Base-by-base conservation (phyloP, 768 basidiomycete species). In the Hypholoma fasciculare region DNA sequence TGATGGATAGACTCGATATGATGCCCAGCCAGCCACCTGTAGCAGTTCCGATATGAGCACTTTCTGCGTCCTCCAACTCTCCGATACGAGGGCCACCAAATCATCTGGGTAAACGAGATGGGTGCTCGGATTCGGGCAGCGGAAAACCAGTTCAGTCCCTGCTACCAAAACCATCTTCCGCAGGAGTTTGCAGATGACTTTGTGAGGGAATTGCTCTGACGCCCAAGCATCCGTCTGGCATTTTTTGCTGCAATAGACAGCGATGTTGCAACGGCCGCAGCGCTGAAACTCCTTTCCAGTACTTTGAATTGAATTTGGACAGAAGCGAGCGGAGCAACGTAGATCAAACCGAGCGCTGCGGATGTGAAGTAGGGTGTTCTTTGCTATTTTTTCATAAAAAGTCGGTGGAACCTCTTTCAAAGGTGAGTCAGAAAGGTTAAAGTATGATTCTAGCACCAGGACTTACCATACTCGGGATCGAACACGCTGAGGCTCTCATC, bases 211-310 rank as follows among this genome's bases (percentile, higher is more conserved):
- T 26, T 54, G 13, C 16, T 53, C n/a, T 6, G 44, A 26, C 1
- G n/a, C 12, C 58, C 52, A 59, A 5, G 52, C 43, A 16, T 40
- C 39, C 13, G 7, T 34, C 16, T 59, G 58, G 27, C 58, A 59
- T 40, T 54, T 20, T 26, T 53, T 47, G 44, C 58, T 34, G 38
- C 58, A 59, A 46, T 59, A 59, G 9, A 44, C 14, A 2, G 43
- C 52, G 27, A 59, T 30, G 7, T 49, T 53, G 27, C 58, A 59
- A 12, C 43, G 17, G 8, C 26, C 36, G 38, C 58, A 59, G 20
- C 52, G 47, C 26, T 49, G 58, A 26, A 59, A 59, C 13, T 54
- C 17, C 9, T 19, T 47, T 7, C 48, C 48, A 3, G 46, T 56
- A 17, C 46, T 56, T 23, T 56, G 54, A 11, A 56, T 48, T 23